Percentiles rank a stretch among this genome's conserved stretches.
These are phyloP conservation scores for Cyberlindnera petersonii DNA, from an alignment of 805 yeast genomes.

Conservation along the genomic window DNA sequence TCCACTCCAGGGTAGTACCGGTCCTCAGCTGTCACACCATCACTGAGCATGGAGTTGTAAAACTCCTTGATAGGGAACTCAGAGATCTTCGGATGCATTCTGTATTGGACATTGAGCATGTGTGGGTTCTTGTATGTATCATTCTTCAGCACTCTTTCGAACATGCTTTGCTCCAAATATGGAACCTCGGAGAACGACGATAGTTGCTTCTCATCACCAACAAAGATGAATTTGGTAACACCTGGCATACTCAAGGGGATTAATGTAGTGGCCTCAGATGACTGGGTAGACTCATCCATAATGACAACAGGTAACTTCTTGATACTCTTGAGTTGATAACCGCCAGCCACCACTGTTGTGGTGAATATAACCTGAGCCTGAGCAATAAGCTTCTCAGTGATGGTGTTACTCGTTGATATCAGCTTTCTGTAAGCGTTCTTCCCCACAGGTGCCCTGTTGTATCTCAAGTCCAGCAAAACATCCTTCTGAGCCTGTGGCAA, in stretches of 20 bases:
- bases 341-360: slow-evolving; percentile 71
- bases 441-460: slow-evolving; percentile 40
- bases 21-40: slow-evolving; percentile 56
- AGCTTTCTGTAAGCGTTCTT: slow-evolving; percentile 49
- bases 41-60: slow-evolving; percentile 45
- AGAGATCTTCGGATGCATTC: slow-evolving; percentile 64
- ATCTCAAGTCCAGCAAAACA: slow-evolving; percentile 39
- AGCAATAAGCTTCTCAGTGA: slow-evolving; percentile 47
- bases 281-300: slow-evolving; percentile 77
- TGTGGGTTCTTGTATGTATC: slow-evolving; percentile 58
- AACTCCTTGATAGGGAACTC: slow-evolving; percentile 53
- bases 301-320: slow-evolving; percentile 66
- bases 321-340: slow-evolving; percentile 53
- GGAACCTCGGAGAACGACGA: slow-evolving; percentile 70
- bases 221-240: slow-evolving; percentile 62
- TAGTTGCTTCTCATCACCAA: slow-evolving; percentile 74
- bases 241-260: slow-evolving; percentile 70
- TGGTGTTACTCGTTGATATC: slow-evolving; percentile 39
- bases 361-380: slow-evolving; percentile 71
- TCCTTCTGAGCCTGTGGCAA: slow-evolving; percentile 44
- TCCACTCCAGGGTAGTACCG: slow-evolving; percentile 44
- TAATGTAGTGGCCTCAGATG: slow-evolving; percentile 67
- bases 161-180: slow-evolving; percentile 59
- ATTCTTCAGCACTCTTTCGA: slow-evolving; percentile 61
- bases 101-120: slow-evolving; percentile 66